A percentile compares a stretch with the other conserved stretches of the same genome.
Evolutionary conservation across 2,329 filamentous ascomycete species (phyloP).

Genomic region (Escovopsis weberi): DNA sequence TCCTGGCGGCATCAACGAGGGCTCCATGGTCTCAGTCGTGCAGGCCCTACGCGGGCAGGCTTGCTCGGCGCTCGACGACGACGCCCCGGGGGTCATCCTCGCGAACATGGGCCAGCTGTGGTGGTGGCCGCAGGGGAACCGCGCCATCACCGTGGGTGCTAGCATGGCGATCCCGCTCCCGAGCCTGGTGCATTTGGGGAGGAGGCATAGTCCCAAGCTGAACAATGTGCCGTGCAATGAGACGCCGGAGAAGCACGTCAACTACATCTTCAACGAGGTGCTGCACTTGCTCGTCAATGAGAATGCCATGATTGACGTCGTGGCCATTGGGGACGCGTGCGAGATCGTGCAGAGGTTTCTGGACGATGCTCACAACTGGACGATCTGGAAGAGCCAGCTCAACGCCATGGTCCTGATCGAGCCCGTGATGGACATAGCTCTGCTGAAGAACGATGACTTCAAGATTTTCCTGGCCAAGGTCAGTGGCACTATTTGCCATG

Average conservation of each 20-base stretch:
- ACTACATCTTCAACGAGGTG: conserved; percentile 50
- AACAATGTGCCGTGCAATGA: conserved; percentile 52
- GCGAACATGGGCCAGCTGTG: conserved; percentile 64
- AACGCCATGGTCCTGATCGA: conserved; percentile 36
- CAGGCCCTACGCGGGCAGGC: conserved; percentile 25
- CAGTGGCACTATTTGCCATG: conserved; percentile 9
- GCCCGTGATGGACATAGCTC: conserved; percentile 23
- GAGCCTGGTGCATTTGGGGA: conserved; percentile 45
- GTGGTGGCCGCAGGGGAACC: conserved; percentile 54
- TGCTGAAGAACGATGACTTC: conserved; percentile 30
- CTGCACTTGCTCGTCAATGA: conserved; percentile 32
- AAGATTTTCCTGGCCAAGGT: conserved; percentile 37
- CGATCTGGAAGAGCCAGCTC: conserved; percentile 26
- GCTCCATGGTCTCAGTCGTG: conserved; percentile 55
- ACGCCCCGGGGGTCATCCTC: conserved; percentile 49
- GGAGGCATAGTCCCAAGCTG: conserved; percentile 33
- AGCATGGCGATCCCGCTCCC: conserved; percentile 46
- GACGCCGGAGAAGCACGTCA: conserved; percentile 44
- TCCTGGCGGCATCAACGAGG: conserved; percentile 50
- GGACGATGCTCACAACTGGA: conserved; percentile 37
- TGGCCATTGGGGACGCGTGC: conserved; percentile 56
- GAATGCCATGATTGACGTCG: conserved; percentile 48
- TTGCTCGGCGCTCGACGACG: conserved; percentile 18
- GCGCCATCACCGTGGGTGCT: conserved; percentile 41
- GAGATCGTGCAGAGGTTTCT: conserved; percentile 44